Evolutionary conservation across 352 stramenopile genomes (phyloP).

Genomic region (Lagenidium giganteum): DNA sequence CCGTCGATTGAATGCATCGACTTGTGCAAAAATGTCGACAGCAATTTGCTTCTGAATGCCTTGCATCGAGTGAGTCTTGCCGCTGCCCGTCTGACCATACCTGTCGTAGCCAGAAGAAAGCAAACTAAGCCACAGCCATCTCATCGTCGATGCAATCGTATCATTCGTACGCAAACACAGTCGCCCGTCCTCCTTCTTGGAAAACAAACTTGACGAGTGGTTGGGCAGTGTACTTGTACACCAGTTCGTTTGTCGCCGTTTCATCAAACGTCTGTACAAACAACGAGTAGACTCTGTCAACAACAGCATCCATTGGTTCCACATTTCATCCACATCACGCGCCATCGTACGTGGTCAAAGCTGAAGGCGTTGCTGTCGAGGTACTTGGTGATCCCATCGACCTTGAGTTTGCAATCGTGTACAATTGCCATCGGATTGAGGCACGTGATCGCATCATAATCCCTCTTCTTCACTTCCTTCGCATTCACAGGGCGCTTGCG

Average conservation of each 20-base stretch:
- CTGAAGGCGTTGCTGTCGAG: constrained; percentile 96
- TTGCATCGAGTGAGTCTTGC: constrained; percentile 95
- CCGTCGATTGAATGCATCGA: constrained; percentile 46
- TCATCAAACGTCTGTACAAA: constrained; percentile 98
- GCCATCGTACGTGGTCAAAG: constrained; percentile 61
- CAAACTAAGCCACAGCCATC: too few species aligned
- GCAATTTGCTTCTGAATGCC: constrained; percentile 78
- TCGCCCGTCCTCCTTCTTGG: constrained; percentile 88
- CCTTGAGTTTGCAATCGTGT: constrained; percentile 96
- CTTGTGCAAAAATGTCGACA: constrained; percentile 66
- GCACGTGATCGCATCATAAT: constrained; percentile 96
- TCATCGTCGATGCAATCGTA: too few species aligned
- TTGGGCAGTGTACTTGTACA: constrained; percentile 90
- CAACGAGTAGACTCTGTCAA: too few species aligned
- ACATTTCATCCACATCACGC: too few species aligned
- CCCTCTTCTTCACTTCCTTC: constrained; percentile 86
- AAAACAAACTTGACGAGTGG: constrained; percentile 95
- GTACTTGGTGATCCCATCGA: constrained; percentile 99
- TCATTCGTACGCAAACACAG: constrained; percentile 97
- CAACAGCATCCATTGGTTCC: constrained; percentile 33
- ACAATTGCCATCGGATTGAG: constrained; percentile 93
- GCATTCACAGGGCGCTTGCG: constrained; percentile 94
- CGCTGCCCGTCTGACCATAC: constrained; percentile 91
- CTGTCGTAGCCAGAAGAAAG: too few species aligned
- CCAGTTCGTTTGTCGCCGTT: constrained; percentile 85